A percentile compares a stretch with the other conserved stretches of the same genome.
Evolutionary conservation across 495 filamentous ascomycete species (phyloP).

Genomic region (Tetracladium setigerum): DNA sequence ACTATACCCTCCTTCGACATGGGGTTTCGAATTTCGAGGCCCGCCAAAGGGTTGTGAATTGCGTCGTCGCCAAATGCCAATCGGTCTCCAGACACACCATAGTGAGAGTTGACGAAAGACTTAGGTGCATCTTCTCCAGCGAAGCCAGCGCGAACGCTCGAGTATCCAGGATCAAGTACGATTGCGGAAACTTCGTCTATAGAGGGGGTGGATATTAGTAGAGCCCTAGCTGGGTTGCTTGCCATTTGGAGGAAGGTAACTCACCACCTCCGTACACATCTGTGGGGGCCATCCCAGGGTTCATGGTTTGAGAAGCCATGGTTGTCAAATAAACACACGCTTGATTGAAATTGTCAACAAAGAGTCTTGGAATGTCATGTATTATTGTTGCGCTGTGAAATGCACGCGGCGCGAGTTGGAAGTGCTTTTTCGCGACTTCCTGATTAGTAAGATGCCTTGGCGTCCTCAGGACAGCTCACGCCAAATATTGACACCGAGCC

Average conservation of each 20-base stretch:
- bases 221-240: not conserved
- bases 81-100: constrained; percentile 42
- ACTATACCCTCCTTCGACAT: constrained; percentile 86
- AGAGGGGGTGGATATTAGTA: constrained; percentile 12
- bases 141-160: constrained; percentile 85
- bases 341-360: not conserved
- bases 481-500: no score
- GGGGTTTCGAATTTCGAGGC: constrained; percentile 79
- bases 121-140: constrained; percentile 97
- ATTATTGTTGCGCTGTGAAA: no score
- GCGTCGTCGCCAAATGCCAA: constrained; percentile 81
- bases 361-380: not conserved
- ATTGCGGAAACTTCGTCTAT: constrained; percentile 94
- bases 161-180: constrained; percentile 91
- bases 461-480: no score
- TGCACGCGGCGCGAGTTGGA: no score
- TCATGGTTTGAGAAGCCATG: constrained; percentile 23
- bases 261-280: constrained; percentile 79
- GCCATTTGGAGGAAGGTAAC: constrained; percentile 22
- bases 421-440: no score
- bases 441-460: no score
- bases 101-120: constrained; percentile 82
- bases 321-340: not conserved
- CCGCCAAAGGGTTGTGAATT: constrained; percentile 65
- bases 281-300: constrained; percentile 37